Evolutionary conservation across 1,284 basidiomycete species (phyloP).

Genomic region (Phaffia rhodozyma): DNA sequence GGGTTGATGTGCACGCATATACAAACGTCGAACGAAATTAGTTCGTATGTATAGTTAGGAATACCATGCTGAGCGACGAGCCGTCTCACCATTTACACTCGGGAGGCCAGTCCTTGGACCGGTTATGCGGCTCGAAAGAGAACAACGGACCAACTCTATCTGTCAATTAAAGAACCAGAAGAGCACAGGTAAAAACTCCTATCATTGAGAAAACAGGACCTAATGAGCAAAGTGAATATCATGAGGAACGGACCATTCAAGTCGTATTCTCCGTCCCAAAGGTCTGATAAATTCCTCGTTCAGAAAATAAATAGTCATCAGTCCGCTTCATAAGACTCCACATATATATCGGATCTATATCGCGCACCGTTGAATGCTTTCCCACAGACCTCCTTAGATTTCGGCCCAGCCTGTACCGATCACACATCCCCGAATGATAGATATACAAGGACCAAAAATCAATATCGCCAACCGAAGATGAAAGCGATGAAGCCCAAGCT

Average conservation of each 20-base stretch:
- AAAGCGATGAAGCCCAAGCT: not conserved
- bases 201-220: not conserved
- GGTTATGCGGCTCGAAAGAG: not conserved
- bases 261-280: constrained; percentile 1
- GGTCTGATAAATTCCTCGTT: not conserved
- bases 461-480: not conserved
- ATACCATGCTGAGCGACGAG: not conserved
- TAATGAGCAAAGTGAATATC: not conserved
- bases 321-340: too few species aligned
- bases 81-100: not conserved
- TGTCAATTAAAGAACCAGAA: not conserved
- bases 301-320: not conserved
- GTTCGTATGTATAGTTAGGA: not conserved
- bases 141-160: constrained; percentile 8
- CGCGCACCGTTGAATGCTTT: constrained; percentile 4
- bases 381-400: constrained; percentile 1
- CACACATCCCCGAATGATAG: too few species aligned
- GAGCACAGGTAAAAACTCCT: not conserved
- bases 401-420: not conserved
- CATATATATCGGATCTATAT: too few species aligned
- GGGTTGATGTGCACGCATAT: too few species aligned
- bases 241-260: not conserved
- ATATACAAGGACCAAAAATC: not conserved
- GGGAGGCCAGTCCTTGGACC: not conserved
- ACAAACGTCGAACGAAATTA: not conserved